Base-by-base conservation (phyloP, 768 basidiomycete genomes). In the Coprinellus aureogranulatus region DNA sequence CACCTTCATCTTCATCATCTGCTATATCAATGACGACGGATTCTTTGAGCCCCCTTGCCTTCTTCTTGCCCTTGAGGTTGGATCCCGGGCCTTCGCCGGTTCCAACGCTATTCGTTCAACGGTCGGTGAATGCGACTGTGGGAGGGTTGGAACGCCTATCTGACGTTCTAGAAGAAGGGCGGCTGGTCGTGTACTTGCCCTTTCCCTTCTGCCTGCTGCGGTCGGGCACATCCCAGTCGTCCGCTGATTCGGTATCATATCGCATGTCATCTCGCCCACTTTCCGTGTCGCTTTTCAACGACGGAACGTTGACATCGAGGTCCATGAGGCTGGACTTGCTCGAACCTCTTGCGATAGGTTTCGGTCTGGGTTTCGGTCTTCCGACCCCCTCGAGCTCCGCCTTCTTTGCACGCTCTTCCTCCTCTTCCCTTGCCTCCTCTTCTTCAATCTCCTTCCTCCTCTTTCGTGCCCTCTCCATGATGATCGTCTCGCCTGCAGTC, bases 401-500 rank as follows among this genome's bases (percentile, higher is more conserved):
- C 31, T 34, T 18, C 26, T 50, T n/a, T 9, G 48, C 55, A n/a
- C 47, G 49, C 31, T 65, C 53, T 52, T 60, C 57, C 48, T 62
- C 53, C 53, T 67, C 60, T 46, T 48, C 56, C 23, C 50, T 58
- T 59, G 62, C 62, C 48, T 75, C 77, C 61, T 79, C 78, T 46
- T 69, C 73, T 54, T 79, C 79, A 4, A 84, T 66, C 65, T 84
- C 81, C 61, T 77, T 76, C 62, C 82, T 63, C 58, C 82, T 70
- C 70, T 78, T 81, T 62, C 71, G 74, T 1, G 81, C 82, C 54
- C 80, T 70, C 60, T 82, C 79, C 81, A 82, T 81, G 25, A 82
- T 71, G 64, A 84, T 82, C 59, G 64, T 63, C 61, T 84, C 82
- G 1, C 79, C 81, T 22, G 77, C 78, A 10, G 70, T 80, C 60